Percentiles rank a stretch among this genome's conserved stretches.
These are phyloP conservation scores for Pythium utonaiense DNA, from an alignment of 352 stramenopile species.

Conservation along the genomic window DNA sequence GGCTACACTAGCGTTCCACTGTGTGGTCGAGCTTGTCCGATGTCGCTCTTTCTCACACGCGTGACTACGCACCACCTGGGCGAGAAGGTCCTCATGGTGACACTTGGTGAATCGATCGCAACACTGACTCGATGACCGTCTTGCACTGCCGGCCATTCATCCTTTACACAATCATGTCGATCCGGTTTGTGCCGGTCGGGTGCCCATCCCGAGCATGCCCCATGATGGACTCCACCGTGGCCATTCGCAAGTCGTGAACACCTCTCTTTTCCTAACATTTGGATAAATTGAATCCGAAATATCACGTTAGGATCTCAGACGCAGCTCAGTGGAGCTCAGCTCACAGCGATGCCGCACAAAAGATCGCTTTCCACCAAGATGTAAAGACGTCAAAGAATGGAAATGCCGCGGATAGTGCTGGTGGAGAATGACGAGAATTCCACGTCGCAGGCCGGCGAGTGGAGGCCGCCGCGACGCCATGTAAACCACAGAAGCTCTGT, in stretches of 20 bases:
- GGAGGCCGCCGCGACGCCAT: neutral
- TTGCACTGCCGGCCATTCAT: neutral
- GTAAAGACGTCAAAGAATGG: neutral
- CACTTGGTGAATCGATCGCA: neutral
- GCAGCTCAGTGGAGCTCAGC: neutral
- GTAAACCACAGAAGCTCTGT: neutral
- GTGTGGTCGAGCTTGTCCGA: neutral
- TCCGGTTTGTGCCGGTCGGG: no score
- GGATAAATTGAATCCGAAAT: neutral
- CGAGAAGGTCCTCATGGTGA: neutral
- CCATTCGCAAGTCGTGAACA: no score
- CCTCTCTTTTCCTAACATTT: neutral
- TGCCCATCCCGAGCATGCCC: no score
- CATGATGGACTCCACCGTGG: no score
- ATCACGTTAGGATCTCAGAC: no score
- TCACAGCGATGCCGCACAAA: neutral
- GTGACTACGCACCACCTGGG: neutral
- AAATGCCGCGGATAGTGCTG: neutral
- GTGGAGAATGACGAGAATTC: neutral
- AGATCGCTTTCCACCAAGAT: conserved; percentile 3
- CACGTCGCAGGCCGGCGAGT: neutral
- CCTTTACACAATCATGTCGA: conserved; percentile 7
- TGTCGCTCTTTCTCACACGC: neutral
- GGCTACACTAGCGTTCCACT: neutral
- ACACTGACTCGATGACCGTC: neutral